phyloP scores from a whole-genome alignment of 202 grass and related monocot species.

The Zoysia matrella region DNA sequence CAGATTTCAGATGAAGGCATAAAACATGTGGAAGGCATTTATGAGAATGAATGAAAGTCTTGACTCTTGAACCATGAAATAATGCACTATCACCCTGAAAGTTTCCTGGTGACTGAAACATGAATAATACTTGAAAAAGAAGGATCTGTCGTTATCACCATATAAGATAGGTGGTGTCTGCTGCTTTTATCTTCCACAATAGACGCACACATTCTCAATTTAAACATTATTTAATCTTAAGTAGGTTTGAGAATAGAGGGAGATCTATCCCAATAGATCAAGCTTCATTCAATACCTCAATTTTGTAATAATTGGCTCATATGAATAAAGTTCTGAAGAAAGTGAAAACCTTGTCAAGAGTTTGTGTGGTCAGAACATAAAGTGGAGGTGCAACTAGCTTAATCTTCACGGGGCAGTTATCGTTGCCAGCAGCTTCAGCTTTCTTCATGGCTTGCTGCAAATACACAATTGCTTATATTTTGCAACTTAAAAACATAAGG shows the following conservation, averaged over 20 bases:
- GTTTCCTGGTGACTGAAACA: too few relatives aligned
- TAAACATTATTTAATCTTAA: background rate
- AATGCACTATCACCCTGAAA: background rate
- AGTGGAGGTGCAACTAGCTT: too few relatives aligned
- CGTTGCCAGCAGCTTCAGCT: too few relatives aligned
- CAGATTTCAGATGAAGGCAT: background rate
- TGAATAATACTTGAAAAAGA: too few relatives aligned
- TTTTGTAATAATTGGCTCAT: background rate
- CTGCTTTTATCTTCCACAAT: background rate
- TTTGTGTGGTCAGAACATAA: too few relatives aligned
- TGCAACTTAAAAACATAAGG: background rate
- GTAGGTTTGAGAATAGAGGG: background rate
- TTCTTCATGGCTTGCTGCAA: conserved; percentile 50
- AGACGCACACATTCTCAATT: background rate
- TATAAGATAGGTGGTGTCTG: background rate
- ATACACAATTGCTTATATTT: conserved; percentile 30
- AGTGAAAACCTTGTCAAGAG: conserved; percentile 60
- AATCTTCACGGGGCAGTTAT: too few relatives aligned
- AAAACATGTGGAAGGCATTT: background rate
- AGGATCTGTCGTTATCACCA: background rate
- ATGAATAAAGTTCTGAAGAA: conserved; percentile 24
- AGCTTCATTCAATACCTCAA: conserved; percentile 14
- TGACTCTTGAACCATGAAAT: background rate
- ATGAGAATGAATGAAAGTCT: background rate
- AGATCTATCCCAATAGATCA: background rate